Evolutionary conservation across 345 rosid genomes (phyloP), one percentile per base, ranked within the genome.

Genomic region (Reutealis trisperma): DNA sequence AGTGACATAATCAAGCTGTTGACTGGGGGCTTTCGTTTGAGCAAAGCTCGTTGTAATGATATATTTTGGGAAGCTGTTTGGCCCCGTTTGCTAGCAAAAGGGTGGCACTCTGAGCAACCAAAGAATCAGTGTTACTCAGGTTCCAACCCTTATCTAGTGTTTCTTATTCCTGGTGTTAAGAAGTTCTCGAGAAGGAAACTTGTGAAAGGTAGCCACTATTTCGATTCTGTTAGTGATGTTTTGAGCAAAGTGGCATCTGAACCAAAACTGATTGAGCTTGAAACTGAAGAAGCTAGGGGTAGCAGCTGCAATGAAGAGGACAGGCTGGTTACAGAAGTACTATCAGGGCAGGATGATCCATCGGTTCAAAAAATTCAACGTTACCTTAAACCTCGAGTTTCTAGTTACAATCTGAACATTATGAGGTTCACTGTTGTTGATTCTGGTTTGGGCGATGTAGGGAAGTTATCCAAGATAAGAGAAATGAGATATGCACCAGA

Each of bases 11-110:
- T 92, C 57, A 83, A 81, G 34, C 77, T 86, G 32, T 76, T 92
- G 80, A 90, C 87, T 14, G 91, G 93, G 10, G 84, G 82, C 67
- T 80, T 83, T 55, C 88, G 94, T 63, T 79, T 90, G 81, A 89
- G 94, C 86, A 92, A 92, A 85, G 90, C 91, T 49, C 94, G 93
- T 18, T 84, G 85, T 72, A 89, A 72, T 75, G 93, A 92, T 83
- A 87, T 92, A 63, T 92, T 90, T 72, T 90, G 97, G 97, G 94
- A 90, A 77, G 93, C 93, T 63, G 90, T 90, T 68, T 92, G 97
- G 97, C 97, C 97, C 1, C 93, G 91, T 67, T 80, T 92, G 79
- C 86, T 92, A 10, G 97, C 90, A 30, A 82, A 88, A 83, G 94
- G 97, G 78, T 92, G 97, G 97, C 90, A 79, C 78, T 92, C 94